Percentiles rank a stretch among this genome's conserved stretches.
phyloP scores from a whole-genome alignment of 805 yeast species.

The Lachancea thermotolerans region DNA sequence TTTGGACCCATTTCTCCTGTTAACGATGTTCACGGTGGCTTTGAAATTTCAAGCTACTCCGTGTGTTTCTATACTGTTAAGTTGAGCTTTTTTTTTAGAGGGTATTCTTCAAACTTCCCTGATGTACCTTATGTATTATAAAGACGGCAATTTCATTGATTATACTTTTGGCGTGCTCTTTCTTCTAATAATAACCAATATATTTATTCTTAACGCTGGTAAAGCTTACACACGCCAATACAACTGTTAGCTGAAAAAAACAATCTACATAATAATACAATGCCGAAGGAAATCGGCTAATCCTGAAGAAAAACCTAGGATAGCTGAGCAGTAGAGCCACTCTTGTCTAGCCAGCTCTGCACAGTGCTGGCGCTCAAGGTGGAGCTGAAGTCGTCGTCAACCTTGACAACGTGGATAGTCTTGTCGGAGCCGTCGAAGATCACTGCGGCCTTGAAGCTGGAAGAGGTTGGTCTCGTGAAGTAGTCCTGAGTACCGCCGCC shows the following conservation, averaged over 20 bases:
- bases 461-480: constrained; percentile 75
- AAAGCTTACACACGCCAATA: not conserved
- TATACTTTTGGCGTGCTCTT: too few species aligned
- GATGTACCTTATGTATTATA: not conserved
- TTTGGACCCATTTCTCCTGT: too few species aligned
- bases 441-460: constrained; percentile 84
- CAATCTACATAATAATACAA: constrained; percentile 6
- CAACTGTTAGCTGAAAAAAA: not conserved
- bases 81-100: not conserved
- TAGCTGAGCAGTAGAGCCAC: constrained; percentile 44
- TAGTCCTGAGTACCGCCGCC: constrained; percentile 90
- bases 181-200: not conserved
- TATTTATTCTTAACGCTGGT: not conserved
- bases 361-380: constrained; percentile 54
- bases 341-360: constrained; percentile 44
- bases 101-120: not conserved
- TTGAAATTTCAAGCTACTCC: too few species aligned
- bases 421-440: constrained; percentile 51
- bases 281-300: not conserved
- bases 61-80: not conserved
- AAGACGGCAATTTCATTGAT: not conserved
- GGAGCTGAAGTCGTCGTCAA: constrained; percentile 52
- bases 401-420: constrained; percentile 50
- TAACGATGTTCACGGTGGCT: too few species aligned
- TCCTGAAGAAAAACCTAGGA: not conserved